phyloP scores from a whole-genome alignment of 176 grass and related monocot species.

The Juncus inflexus region DNA sequence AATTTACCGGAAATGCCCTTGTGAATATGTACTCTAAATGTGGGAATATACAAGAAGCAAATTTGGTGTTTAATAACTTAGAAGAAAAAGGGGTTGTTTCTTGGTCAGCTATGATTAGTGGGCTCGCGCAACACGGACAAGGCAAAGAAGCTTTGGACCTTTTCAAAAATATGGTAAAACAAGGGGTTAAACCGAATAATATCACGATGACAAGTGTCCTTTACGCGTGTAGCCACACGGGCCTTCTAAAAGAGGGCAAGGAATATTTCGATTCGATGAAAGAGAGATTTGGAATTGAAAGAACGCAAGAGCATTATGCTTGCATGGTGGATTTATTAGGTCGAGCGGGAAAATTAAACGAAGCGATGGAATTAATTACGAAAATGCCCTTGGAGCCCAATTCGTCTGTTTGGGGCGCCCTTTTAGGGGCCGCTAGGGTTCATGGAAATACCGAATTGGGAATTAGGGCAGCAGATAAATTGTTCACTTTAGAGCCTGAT shows the following conservation, averaged over 20 bases:
- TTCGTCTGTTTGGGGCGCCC: slow-evolving; percentile 64
- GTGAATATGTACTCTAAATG: slow-evolving; percentile 93
- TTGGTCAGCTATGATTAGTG: slow-evolving; percentile 98
- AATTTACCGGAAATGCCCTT: slow-evolving; percentile 71
- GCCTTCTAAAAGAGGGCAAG: slow-evolving; percentile 63
- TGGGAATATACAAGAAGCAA: slow-evolving; percentile 78
- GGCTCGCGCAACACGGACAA: slow-evolving; percentile 82
- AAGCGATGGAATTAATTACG: slow-evolving; percentile 69
- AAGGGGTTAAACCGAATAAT: slow-evolving; percentile 62
- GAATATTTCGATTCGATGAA: slow-evolving; percentile 75
- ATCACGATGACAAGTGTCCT: slow-evolving; percentile 83
- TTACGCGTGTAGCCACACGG: slow-evolving; percentile 78
- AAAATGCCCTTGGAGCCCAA: slow-evolving; percentile 74
- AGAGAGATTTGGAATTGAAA: slow-evolving; percentile 62
- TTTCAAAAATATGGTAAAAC: slow-evolving; percentile 60
- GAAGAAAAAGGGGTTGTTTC: slow-evolving; percentile 70
- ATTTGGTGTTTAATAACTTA: slow-evolving; percentile 51
- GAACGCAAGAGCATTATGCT: slow-evolving; percentile 74
- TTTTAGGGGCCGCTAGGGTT: slow-evolving; percentile 60
- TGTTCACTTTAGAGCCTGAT: slow-evolving; percentile 73
- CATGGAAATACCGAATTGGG: slow-evolving; percentile 56
- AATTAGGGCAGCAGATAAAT: slow-evolving; percentile 54
- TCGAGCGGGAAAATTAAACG: slow-evolving; percentile 62
- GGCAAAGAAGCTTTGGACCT: slow-evolving; percentile 58
- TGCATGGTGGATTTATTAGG: slow-evolving; percentile 91